Conservation (phyloP, 2,329 filamentous ascomycete species). For the Botryotinia globosa region DNA sequence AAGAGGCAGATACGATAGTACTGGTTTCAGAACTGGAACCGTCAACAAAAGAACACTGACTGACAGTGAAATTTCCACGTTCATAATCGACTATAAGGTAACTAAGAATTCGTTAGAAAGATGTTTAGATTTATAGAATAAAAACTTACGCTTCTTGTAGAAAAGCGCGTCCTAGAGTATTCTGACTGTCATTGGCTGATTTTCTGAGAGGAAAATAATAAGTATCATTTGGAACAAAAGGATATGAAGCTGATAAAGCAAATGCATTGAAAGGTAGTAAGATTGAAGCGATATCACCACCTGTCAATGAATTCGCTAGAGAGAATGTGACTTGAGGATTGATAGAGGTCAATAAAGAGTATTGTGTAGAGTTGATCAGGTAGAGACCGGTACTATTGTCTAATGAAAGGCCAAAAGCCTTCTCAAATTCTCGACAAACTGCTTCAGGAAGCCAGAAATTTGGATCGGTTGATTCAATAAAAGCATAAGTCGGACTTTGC, state of each 20-base stretch:
- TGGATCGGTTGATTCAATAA: slow-evolving; percentile 60
- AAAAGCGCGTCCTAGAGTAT: slow-evolving; percentile 42
- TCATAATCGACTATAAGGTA: slow-evolving; percentile 37
- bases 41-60: slow-evolving; percentile 30
- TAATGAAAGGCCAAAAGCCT: slow-evolving; percentile 60
- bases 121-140: not conserved
- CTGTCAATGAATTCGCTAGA: slow-evolving; percentile 24
- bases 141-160: slow-evolving; percentile 41
- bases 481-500: slow-evolving; percentile 36
- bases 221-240: slow-evolving; percentile 43
- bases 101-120: slow-evolving; percentile 17
- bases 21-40: slow-evolving; percentile 22
- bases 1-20: slow-evolving; percentile 23
- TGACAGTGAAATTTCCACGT: slow-evolving; percentile 33
- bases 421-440: slow-evolving; percentile 62
- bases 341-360: slow-evolving; percentile 28
- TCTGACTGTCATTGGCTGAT: slow-evolving; percentile 38
- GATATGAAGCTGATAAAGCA: slow-evolving; percentile 28
- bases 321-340: slow-evolving; percentile 37
- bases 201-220: slow-evolving; percentile 44
- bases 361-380: slow-evolving; percentile 51
- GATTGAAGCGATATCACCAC: slow-evolving; percentile 35
- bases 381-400: slow-evolving; percentile 63
- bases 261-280: slow-evolving; percentile 33
- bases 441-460: slow-evolving; percentile 59